Base-by-base conservation (phyloP, 257 asterid species). In the Capsicum chinense region DNA sequence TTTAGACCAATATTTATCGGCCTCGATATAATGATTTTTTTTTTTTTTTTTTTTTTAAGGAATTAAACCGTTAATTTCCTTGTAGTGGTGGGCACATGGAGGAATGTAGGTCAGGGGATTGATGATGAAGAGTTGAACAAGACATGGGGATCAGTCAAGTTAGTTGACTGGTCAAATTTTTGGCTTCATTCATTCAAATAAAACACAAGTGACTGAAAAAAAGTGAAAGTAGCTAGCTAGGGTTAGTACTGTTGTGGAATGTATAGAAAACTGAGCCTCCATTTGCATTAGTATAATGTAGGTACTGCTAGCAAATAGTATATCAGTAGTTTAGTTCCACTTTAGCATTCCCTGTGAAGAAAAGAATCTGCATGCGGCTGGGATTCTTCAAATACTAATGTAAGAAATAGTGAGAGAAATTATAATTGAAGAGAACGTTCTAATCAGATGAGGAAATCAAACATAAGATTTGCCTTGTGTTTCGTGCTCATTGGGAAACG, bases 351-450 rank as follows among this genome's bases (percentile, higher is more conserved):
- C 57, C 56, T 58, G 64, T 58, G 59, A 88, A 90, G 89, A 86
- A 91, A 91, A 89, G 92, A 88, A 92, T 88, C 89, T 84, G 81
- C 81, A 76, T 76, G 81, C 81, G 48, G 26, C 81, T 56, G 59
- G 80, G 80, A 79, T 57, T 66, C 37, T 74, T 21, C 42, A 39
- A 5, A 37, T 9, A 71, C 26, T 47, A 71, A 71, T 47, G 59
- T 2, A 50, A 21, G 7, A 19, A 74, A 6, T 50, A 50, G 21
- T 26, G 81, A 21, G 11, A 15, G 44, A 52, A 54, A 50, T 0
- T 39, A 5, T 0, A 59, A 71, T 44, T 71, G 39, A 71, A n/a
- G 60, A 12, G 80, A 76, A 76, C 15, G 81, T 76, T 76, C 81
- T 76, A 76, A 54, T 76, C 15, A 76, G 81, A 76, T 52, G 21